A percentile compares a stretch with the other conserved stretches of the same genome.
phyloP scores from a whole-genome alignment of 139 green algal genomes.

The Tetradesmus obliquus region DNA sequence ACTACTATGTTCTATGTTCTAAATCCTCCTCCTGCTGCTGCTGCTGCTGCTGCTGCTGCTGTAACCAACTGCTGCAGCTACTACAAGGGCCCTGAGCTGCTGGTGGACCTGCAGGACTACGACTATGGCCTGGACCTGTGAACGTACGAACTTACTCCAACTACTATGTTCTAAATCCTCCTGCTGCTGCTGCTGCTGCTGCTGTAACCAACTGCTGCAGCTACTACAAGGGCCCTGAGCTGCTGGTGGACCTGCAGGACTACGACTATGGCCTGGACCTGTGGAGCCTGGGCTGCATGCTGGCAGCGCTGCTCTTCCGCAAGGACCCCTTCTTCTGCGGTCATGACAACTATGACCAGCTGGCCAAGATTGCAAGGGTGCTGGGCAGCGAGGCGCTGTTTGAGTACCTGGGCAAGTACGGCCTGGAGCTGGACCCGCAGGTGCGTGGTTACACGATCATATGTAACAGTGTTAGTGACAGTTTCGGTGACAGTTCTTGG shows the following conservation, averaged over 20 bases:
- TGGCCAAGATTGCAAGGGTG: conserved; percentile 98
- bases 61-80: conserved; percentile 51
- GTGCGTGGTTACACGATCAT: too few species aligned
- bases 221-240: conserved; percentile 88
- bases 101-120: conserved; percentile 98
- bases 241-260: conserved; percentile 98
- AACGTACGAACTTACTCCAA: too few species aligned
- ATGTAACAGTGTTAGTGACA: background rate
- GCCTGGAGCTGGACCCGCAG: conserved; percentile 95
- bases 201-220: too few species aligned
- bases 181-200: too few species aligned
- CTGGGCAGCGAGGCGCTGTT: conserved; percentile 95
- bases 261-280: conserved; percentile 99
- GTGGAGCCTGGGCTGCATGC: conserved; percentile 93
- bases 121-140: conserved; percentile 99
- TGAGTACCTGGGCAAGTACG: conserved; percentile 94
- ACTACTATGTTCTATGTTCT: too few species aligned
- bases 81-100: conserved; percentile 90
- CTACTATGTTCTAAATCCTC: conserved; percentile 84
- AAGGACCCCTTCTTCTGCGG: conserved; percentile 99
- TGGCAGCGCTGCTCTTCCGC: conserved; percentile 93
- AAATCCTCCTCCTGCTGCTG: conserved; percentile 56
- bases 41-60: too few species aligned
- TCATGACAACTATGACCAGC: conserved; percentile 98
- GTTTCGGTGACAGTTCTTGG: background rate